phyloP scores from a whole-genome alignment of 768 basidiomycete species.

The Pleurotus platypus region DNA sequence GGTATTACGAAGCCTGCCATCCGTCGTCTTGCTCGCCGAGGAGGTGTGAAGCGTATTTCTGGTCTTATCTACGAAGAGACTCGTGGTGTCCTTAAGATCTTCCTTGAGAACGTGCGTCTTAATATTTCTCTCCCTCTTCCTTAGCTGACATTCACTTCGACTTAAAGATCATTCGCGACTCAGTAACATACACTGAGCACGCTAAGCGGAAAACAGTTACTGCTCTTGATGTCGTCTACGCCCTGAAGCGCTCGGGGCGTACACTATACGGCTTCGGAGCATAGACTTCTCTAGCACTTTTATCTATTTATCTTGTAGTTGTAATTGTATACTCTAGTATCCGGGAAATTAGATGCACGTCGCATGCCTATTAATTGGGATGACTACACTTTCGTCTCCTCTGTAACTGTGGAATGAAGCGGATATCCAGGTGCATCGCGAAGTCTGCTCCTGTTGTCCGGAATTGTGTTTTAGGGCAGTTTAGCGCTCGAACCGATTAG shows the following conservation, averaged over 20 bases:
- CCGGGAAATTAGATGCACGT: no score
- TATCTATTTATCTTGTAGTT: slow-evolving; percentile 8
- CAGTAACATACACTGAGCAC: slow-evolving; percentile 92
- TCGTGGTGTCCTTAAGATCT: slow-evolving; percentile 87
- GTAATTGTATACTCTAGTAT: slow-evolving; percentile 1
- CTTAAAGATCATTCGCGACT: slow-evolving; percentile 87
- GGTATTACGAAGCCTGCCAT: slow-evolving; percentile 81
- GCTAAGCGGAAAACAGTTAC: slow-evolving; percentile 86
- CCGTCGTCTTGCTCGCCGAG: slow-evolving; percentile 87
- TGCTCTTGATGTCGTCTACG: slow-evolving; percentile 82
- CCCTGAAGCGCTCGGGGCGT: slow-evolving; percentile 67
- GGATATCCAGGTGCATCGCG: no score
- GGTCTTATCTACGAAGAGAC: slow-evolving; percentile 90
- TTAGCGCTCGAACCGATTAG: no score
- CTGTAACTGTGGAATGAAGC: no score
- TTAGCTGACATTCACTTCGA: no score
- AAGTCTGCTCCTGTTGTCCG: no score
- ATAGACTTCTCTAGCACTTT: slow-evolving; percentile 36
- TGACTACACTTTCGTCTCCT: no score
- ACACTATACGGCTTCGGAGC: slow-evolving; percentile 77
- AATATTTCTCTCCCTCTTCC: no score
- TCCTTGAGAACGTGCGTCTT: slow-evolving; percentile 65
- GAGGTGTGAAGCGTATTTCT: slow-evolving; percentile 90
- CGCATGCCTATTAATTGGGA: no score
- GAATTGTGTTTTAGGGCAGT: no score